A percentile compares a stretch with the other conserved stretches of the same genome.
phyloP scores from a whole-genome alignment of 768 basidiomycete species.

The Lactarius sp. region DNA sequence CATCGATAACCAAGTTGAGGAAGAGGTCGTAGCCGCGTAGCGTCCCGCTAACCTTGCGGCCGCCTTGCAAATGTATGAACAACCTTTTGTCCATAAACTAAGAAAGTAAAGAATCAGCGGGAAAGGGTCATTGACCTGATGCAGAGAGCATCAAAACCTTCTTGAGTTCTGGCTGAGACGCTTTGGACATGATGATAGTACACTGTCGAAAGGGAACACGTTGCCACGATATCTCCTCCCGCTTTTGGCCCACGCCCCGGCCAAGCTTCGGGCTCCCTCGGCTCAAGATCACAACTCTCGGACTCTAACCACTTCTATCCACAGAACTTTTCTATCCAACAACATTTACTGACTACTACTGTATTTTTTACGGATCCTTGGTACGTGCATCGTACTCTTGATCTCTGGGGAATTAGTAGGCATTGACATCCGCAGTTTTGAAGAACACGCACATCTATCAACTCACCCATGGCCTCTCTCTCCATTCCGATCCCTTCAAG shows the following conservation, averaged over 20 bases:
- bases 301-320: constrained; percentile 9
- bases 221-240: neutral
- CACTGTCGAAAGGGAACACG: neutral
- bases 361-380: neutral
- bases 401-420: neutral
- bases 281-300: neutral
- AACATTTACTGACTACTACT: neutral
- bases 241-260: constrained; percentile 3
- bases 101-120: constrained; percentile 3
- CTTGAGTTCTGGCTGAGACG: constrained; percentile 96
- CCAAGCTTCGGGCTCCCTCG: too few species aligned
- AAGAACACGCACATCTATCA: constrained; percentile 6
- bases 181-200: constrained; percentile 67
- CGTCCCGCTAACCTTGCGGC: constrained; percentile 91
- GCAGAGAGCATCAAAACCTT: constrained; percentile 57
- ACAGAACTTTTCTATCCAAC: neutral
- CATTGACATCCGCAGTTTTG: neutral
- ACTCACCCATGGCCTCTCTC: constrained; percentile 41
- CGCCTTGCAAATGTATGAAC: constrained; percentile 90
- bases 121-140: neutral
- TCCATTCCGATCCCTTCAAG: constrained; percentile 32
- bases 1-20: constrained; percentile 95
- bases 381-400: constrained; percentile 1
- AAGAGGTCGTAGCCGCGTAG: constrained; percentile 98
- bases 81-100: constrained; percentile 99